Conservation (phyloP, 371 early-diverging fungal species). For the Lichtheimia ornata region DNA sequence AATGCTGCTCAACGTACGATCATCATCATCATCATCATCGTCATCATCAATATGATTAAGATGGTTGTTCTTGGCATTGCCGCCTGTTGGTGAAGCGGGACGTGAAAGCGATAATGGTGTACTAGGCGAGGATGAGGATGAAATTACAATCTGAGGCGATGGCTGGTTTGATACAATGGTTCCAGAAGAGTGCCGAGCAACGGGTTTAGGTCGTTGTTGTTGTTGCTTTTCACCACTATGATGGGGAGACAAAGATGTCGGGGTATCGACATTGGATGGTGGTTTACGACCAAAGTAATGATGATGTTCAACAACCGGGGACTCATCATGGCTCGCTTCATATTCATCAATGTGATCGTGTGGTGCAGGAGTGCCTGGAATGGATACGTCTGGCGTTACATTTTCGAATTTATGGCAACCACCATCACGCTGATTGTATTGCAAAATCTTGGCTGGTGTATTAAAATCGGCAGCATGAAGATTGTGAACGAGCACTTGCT, state of each 20-base stretch:
- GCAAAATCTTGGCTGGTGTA: slow-evolving; percentile 38
- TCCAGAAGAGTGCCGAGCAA: neutral
- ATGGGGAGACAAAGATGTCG: slow-evolving; percentile 23
- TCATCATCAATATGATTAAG: slow-evolving; percentile 6
- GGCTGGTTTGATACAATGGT: neutral
- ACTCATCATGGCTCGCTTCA: slow-evolving; percentile 11
- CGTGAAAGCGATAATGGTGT: slow-evolving; percentile 20
- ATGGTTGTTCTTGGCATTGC: neutral
- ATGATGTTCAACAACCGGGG: slow-evolving; percentile 4
- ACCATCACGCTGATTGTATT: slow-evolving; percentile 15
- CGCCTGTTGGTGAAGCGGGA: slow-evolving; percentile 5
- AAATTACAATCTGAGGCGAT: slow-evolving; percentile 15
- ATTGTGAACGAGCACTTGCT: slow-evolving; percentile 13
- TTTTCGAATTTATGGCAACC: slow-evolving; percentile 38
- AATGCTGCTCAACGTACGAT: neutral
- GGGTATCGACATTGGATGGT: slow-evolving; percentile 13
- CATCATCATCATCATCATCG: slow-evolving; percentile 5
- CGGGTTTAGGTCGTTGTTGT: neutral
- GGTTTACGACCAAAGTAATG: slow-evolving; percentile 6
- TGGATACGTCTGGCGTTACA: slow-evolving; percentile 39
- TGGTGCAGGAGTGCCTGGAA: slow-evolving; percentile 28
- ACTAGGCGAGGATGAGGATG: slow-evolving; percentile 13
- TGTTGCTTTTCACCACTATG: slow-evolving; percentile 13
- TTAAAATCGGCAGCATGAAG: slow-evolving; percentile 29
- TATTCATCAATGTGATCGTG: slow-evolving; percentile 8